phyloP scores from a whole-genome alignment of 768 basidiomycete genomes.

The Trichaptum fuscoviolaceum region DNA sequence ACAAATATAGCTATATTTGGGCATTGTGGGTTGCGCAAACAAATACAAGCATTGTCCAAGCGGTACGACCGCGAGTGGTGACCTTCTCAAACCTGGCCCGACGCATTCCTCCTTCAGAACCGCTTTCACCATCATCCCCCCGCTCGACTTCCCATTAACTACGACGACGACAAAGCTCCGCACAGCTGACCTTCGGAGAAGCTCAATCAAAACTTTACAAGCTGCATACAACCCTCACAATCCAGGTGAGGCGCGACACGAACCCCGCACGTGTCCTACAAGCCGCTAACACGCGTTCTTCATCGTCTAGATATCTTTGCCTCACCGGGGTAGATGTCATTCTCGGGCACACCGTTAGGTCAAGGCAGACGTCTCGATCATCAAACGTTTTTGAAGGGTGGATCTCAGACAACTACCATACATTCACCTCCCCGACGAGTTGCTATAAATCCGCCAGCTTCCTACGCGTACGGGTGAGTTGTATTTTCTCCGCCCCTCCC shows the following conservation, averaged over 20 bases:
- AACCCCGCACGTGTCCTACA: conserved; percentile 3
- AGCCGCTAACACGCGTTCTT: not conserved
- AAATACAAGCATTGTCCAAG: not conserved
- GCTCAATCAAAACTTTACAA: not conserved
- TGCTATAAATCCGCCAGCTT: conserved; percentile 26
- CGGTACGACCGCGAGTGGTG: not conserved
- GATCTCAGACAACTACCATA: conserved; percentile 27
- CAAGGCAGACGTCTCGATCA: conserved; percentile 86
- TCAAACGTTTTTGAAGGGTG: conserved; percentile 67
- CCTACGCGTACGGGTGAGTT: conserved; percentile 69
- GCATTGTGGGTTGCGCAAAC: not conserved
- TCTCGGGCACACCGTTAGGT: conserved; percentile 76
- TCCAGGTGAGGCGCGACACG: not conserved
- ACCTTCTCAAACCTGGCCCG: not conserved
- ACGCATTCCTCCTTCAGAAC: not conserved
- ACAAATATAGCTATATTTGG: not conserved
- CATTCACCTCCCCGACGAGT: conserved; percentile 26
- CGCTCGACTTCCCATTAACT: not conserved
- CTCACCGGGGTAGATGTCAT: conserved; percentile 56
- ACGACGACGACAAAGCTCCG: not conserved
- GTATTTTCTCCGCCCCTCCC: conserved; percentile 16
- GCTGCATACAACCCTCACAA: not conserved
- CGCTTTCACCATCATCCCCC: not conserved
- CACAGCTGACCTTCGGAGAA: not conserved
- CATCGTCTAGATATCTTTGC: conserved; percentile 2